Percentiles rank a stretch among this genome's conserved stretches.
Evolutionary conservation across 176 grass and related monocot species (phyloP).

Genomic region (Oryza glumipatula): DNA sequence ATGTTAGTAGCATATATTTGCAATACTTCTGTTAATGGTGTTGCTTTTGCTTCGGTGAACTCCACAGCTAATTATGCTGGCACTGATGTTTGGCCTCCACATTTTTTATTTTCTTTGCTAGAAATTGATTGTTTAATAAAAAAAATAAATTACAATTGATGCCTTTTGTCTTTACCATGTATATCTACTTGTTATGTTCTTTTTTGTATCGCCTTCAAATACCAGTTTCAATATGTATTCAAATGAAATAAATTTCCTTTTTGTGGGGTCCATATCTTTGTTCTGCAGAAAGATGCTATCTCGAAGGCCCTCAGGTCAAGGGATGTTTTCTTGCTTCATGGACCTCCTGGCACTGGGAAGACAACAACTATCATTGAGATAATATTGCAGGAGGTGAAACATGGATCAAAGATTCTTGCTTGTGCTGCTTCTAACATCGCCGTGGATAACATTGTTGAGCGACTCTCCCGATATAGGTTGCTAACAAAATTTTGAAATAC

Average conservation of each 20-base stretch:
- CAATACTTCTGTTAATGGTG: background rate
- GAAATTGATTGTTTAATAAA: constrained; percentile 12
- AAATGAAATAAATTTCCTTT: background rate
- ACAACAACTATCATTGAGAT: constrained; percentile 98
- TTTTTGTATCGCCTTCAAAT: constrained; percentile 4
- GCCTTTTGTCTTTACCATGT: background rate
- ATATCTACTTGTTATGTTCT: background rate
- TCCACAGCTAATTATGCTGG: background rate
- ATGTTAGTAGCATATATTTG: background rate
- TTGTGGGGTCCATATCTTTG: background rate
- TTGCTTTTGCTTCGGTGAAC: background rate
- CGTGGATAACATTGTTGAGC: constrained; percentile 98
- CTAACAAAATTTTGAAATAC: constrained; percentile 10
- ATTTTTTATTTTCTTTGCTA: constrained; percentile 10
- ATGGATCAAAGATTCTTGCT: constrained; percentile 94
- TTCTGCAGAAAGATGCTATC: constrained; percentile 84
- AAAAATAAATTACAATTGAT: background rate
- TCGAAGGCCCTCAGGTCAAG: constrained; percentile 81
- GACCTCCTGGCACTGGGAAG: constrained; percentile 97
- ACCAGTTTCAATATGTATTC: background rate
- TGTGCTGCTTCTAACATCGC: constrained; percentile 99
- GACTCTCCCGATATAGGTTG: constrained; percentile 88
- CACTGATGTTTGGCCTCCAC: background rate
- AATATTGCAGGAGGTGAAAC: constrained; percentile 94
- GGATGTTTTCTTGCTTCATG: constrained; percentile 98